A percentile compares a stretch with the other conserved stretches of the same genome.
Evolutionary conservation across 2,329 filamentous ascomycete species (phyloP).

Genomic region (Talaromyces sp.): DNA sequence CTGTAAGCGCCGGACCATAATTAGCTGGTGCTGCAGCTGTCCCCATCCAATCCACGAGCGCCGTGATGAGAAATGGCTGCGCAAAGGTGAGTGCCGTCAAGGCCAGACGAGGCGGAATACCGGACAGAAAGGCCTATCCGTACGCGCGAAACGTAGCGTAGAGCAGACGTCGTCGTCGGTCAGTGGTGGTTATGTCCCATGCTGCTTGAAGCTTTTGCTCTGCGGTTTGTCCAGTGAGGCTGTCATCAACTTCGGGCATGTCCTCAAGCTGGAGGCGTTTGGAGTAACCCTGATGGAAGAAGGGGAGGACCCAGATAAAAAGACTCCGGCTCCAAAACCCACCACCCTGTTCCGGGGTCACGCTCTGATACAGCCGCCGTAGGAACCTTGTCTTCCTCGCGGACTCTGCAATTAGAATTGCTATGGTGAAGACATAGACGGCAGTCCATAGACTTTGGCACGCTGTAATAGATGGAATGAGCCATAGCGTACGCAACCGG

Average conservation of each 20-base stretch:
- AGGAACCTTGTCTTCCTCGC: conserved; percentile 34
- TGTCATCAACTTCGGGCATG: conserved; percentile 43
- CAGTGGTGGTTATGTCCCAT: conserved; percentile 36
- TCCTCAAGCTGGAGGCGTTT: conserved; percentile 37
- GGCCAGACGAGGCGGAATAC: conserved; percentile 27
- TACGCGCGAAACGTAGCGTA: conserved; percentile 26
- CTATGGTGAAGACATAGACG: conserved; percentile 33
- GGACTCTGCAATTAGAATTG: conserved; percentile 38
- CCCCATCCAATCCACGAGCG: conserved; percentile 31
- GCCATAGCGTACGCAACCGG: conserved; percentile 36
- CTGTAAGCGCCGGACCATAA: conserved; percentile 40
- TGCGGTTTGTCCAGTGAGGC: conserved; percentile 35
- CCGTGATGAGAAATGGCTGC: conserved; percentile 35
- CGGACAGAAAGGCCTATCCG: conserved; percentile 30
- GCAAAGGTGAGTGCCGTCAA: conserved; percentile 32
- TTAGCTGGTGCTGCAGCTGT: conserved; percentile 25
- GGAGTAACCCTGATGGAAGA: conserved; percentile 44
- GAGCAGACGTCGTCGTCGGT: conserved; percentile 25
- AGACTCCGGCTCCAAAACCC: conserved; percentile 40
- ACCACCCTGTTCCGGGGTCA: conserved; percentile 39
- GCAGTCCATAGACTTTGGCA: conserved; percentile 38
- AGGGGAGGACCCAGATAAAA: conserved; percentile 48
- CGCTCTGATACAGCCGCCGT: conserved; percentile 24
- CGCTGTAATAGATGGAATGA: conserved; percentile 19
- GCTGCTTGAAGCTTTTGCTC: conserved; percentile 25